Conservation (phyloP, 2,329 filamentous ascomycete species). For the Domatiomyces globalis region DNA sequence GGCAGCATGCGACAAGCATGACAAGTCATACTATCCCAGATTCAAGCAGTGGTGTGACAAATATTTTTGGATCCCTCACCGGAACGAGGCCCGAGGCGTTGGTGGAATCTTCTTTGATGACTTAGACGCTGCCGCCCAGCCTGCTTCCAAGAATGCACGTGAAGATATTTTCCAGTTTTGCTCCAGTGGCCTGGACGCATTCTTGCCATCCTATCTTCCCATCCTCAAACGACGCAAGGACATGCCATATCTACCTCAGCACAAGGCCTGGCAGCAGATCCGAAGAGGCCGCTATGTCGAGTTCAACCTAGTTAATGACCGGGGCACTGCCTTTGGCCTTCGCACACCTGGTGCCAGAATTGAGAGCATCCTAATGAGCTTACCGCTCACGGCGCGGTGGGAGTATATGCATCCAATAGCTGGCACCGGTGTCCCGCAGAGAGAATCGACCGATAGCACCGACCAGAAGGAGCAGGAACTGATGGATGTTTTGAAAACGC, state of each 20-base stretch:
- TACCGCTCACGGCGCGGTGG: constrained; percentile 87
- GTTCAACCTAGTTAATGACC: constrained; percentile 94
- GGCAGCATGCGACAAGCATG: constrained; percentile 81
- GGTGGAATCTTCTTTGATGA: constrained; percentile 99
- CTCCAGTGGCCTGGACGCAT: constrained; percentile 70
- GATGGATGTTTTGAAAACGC: constrained; percentile 53
- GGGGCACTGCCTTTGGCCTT: constrained; percentile 84
- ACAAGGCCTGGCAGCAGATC: constrained; percentile 96
- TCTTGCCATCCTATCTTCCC: constrained; percentile 79
- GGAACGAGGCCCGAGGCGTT: constrained; percentile 70
- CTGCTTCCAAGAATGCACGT: constrained; percentile 56
- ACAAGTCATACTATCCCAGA: constrained; percentile 76
- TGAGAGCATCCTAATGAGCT: constrained; percentile 94
- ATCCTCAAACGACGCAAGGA: constrained; percentile 81
- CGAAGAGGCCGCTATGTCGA: constrained; percentile 91
- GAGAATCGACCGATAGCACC: constrained; percentile 25
- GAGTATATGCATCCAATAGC: constrained; percentile 69
- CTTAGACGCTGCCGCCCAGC: constrained; percentile 48
- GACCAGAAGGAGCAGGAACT: constrained; percentile 54
- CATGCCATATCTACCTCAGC: constrained; percentile 70
- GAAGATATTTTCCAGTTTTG: constrained; percentile 85
- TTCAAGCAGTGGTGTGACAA: constrained; percentile 99
- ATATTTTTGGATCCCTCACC: constrained; percentile 91
- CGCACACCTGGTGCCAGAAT: constrained; percentile 83
- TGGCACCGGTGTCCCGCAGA: constrained; percentile 29